These are phyloP conservation scores for Bifiguratus adelaidae DNA, from an alignment of 192 early-diverging fungal genomes.

Conservation along the genomic window DNA sequence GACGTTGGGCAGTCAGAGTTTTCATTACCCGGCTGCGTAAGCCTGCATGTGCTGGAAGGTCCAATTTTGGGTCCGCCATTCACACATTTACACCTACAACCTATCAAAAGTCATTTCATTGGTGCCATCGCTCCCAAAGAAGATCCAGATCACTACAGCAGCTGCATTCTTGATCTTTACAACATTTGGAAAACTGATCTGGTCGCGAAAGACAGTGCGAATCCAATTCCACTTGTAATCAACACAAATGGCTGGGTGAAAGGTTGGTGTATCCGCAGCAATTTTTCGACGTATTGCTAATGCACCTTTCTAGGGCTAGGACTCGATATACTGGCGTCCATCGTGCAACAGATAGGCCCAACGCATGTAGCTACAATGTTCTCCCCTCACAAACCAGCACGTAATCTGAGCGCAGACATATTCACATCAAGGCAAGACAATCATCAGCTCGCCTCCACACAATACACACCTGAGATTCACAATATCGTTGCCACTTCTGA, in stretches of 20 bases:
- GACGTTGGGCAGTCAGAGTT: conserved; percentile 92
- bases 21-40: conserved; percentile 66
- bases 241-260: conserved; percentile 95
- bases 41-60: conserved; percentile 55
- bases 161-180: conserved; percentile 50
- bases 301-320: too few relatives aligned
- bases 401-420: too few relatives aligned
- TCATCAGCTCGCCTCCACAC: too few relatives aligned
- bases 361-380: too few relatives aligned
- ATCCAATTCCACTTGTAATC: conserved; percentile 71
- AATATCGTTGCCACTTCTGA: conserved; percentile 2
- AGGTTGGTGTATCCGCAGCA: conserved; percentile 26
- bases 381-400: too few relatives aligned
- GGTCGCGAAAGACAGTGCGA: conserved; percentile 7
- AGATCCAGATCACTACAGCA: conserved; percentile 75
- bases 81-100: conserved; percentile 48
- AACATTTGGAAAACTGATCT: conserved; percentile 41
- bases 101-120: conserved; percentile 61
- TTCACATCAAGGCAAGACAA: too few relatives aligned
- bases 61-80: conserved; percentile 83
- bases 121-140: conserved; percentile 67
- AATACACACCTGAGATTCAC: background rate
- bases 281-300: conserved; percentile 3
- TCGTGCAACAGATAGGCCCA: too few relatives aligned
- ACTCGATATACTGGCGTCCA: too few relatives aligned